Conservation (phyloP, 2,329 filamentous ascomycete species). For the Myriosclerotinia curreyana region DNA sequence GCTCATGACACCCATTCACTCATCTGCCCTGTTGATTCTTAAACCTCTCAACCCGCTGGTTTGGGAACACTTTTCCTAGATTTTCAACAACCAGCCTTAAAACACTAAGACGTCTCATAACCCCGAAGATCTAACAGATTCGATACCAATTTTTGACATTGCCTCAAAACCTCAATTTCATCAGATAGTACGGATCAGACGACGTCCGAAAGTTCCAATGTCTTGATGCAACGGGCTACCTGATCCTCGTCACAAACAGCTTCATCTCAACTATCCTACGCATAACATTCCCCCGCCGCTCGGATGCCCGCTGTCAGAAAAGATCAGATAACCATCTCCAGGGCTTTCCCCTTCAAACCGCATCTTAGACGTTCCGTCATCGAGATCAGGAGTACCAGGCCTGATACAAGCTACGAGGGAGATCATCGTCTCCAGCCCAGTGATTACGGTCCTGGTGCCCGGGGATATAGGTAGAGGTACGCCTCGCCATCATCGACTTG, state of each 20-base stretch:
- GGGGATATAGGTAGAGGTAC: constrained; percentile 43
- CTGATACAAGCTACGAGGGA: constrained; percentile 40
- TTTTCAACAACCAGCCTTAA: constrained; percentile 17
- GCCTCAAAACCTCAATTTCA: constrained; percentile 16
- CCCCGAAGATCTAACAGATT: constrained; percentile 12
- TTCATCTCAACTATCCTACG: constrained; percentile 14
- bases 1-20: constrained; percentile 16
- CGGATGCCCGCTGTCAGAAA: constrained; percentile 54
- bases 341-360: constrained; percentile 47
- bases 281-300: constrained; percentile 38
- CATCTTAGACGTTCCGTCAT: constrained; percentile 40
- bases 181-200: constrained; percentile 20
- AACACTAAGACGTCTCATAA: constrained; percentile 18
- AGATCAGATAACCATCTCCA: constrained; percentile 51
- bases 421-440: constrained; percentile 36
- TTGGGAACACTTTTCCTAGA: constrained; percentile 1
- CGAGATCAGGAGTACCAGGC: constrained; percentile 40
- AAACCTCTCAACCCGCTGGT: constrained; percentile 20
- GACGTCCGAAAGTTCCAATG: constrained; percentile 9
- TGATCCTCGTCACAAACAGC: neutral
- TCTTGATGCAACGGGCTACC: constrained; percentile 17
- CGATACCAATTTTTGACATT: neutral
- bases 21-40: constrained; percentile 20
- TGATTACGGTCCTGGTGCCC: constrained; percentile 31
- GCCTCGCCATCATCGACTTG: constrained; percentile 22